Evolutionary conservation across 805 yeast species (phyloP).

Genomic region (Candida glaebosa): DNA sequence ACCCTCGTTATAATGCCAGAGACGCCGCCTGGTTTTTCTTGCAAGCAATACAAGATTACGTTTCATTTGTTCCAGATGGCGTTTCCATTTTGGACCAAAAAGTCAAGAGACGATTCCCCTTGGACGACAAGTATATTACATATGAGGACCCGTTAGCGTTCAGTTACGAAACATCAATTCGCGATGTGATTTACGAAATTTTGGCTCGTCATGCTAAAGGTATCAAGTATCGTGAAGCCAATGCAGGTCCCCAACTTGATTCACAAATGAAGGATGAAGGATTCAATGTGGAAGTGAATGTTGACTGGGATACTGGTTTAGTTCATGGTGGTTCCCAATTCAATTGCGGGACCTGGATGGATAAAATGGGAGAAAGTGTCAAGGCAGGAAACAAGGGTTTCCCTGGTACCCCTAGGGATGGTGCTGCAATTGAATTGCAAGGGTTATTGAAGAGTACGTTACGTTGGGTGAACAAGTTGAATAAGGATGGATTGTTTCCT

Average conservation of each 20-base stretch:
- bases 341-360: constrained; percentile 99
- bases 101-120: constrained; percentile 82
- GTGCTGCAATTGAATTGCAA: constrained; percentile 90
- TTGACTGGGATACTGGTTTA: constrained; percentile 89
- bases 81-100: constrained; percentile 59
- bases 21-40: constrained; percentile 96
- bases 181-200: constrained; percentile 79
- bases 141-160: constrained; percentile 74
- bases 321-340: constrained; percentile 87
- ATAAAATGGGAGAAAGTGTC: constrained; percentile 95
- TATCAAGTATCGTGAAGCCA: constrained; percentile 85
- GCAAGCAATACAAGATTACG: constrained; percentile 85
- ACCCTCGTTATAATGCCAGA: constrained; percentile 93
- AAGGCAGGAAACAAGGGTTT: constrained; percentile 81
- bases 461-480: constrained; percentile 69
- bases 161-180: constrained; percentile 61
- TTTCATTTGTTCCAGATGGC: constrained; percentile 66
- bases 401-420: constrained; percentile 98
- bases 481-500: constrained; percentile 52
- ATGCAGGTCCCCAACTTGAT: constrained; percentile 86
- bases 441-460: constrained; percentile 83
- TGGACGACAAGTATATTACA: constrained; percentile 75
- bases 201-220: constrained; percentile 87
- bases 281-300: constrained; percentile 73
- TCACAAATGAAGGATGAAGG: constrained; percentile 93